Base-by-base conservation (phyloP, 176 grass and related monocot species). In the Aegilops umbellulata region DNA sequence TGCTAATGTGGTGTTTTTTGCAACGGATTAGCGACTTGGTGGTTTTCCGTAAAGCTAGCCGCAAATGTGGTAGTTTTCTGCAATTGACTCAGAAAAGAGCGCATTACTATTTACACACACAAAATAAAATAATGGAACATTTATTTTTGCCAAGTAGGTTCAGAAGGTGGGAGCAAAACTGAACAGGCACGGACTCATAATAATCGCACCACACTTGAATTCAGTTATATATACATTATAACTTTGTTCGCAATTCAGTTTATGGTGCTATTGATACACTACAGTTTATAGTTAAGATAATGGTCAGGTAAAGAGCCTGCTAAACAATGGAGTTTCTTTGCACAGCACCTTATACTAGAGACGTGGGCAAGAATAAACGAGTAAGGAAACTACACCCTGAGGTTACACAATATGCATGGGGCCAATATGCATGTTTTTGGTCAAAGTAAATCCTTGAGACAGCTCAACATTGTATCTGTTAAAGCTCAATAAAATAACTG, bases 41-140 rank as follows among this genome's bases (percentile, higher is more conserved):
- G n/a, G n/a, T n/a, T n/a, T n/a, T n/a, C n/a, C n/a, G n/a, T n/a
- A n/a, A n/a, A n/a, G n/a, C n/a, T n/a, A n/a, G n/a, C n/a, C n/a
- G n/a, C n/a, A n/a, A n/a, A n/a, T n/a, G n/a, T n/a, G n/a, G n/a
- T n/a, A n/a, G n/a, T n/a, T n/a, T n/a, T n/a, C n/a, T n/a, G n/a
- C n/a, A n/a, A n/a, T n/a, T n/a, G n/a, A n/a, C n/a, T n/a, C n/a
- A n/a, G n/a, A n/a, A n/a, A n/a, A 83, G 65, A 85, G 88, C 17
- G 74, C 60, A 47, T 65, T 71, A 39, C 49, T 76, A 27, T 81
- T 77, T 83, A 41, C 46, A 73, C 24, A 81, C 31, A 80, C 10
- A 47, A 26, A 8, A 41, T 34, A 69, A 61, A 74, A 69, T 30
- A 25, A 47, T 57, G 6, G 19, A 82, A 76, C 14, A 64, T 23